Evolutionary conservation across 768 basidiomycete species (phyloP).

Genomic region (Fibroporia radiculosa): DNA sequence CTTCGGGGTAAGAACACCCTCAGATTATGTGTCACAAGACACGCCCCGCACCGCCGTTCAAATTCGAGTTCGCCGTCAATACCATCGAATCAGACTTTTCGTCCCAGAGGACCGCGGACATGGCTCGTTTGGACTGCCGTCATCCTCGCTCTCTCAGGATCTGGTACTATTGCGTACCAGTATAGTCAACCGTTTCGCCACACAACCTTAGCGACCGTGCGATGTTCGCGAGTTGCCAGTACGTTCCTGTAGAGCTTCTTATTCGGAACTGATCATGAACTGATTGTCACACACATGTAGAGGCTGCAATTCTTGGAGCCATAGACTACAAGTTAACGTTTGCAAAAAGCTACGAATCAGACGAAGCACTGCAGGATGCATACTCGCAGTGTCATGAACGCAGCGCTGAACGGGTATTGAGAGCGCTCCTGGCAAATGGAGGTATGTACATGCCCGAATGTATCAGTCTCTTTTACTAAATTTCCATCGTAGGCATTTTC

Average conservation of each 20-base stretch:
- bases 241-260: slow-evolving; percentile 19
- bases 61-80: neutral
- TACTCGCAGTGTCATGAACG: slow-evolving; percentile 77
- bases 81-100: neutral
- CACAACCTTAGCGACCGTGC: slow-evolving; percentile 57
- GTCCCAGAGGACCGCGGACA: neutral
- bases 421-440: slow-evolving; percentile 85
- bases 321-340: slow-evolving; percentile 72
- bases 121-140: slow-evolving; percentile 14
- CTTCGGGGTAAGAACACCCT: too few relatives aligned
- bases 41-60: neutral
- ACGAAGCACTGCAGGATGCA: slow-evolving; percentile 43
- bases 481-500: slow-evolving; percentile 52
- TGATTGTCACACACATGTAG: slow-evolving; percentile 29
- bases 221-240: slow-evolving; percentile 78
- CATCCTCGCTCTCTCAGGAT: slow-evolving; percentile 23
- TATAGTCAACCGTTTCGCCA: slow-evolving; percentile 70
- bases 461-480: too few relatives aligned
- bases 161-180: slow-evolving; percentile 47
- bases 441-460: slow-evolving; percentile 34
- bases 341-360: slow-evolving; percentile 40
- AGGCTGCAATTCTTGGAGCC: slow-evolving; percentile 53
- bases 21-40: neutral
- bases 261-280: neutral
- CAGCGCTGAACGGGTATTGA: slow-evolving; percentile 71